phyloP scores from a whole-genome alignment of 1,284 basidiomycete genomes.

The Gymnopus androsaceus region DNA sequence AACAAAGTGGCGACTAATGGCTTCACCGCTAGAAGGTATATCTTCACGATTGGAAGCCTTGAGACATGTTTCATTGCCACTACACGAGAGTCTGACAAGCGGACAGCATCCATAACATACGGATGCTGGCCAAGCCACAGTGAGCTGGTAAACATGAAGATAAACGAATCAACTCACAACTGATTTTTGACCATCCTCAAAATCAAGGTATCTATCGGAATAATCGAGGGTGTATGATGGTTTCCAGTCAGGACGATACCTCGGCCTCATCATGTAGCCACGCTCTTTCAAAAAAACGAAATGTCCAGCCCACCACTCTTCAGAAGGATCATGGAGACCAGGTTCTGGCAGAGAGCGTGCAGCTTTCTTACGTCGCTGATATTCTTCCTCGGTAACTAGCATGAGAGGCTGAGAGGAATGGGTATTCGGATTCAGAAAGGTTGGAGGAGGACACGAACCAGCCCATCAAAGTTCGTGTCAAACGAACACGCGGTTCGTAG shows the following conservation, averaged over 20 bases:
- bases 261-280: slow-evolving; percentile 38
- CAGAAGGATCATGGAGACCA: neutral
- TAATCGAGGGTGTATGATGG: slow-evolving; percentile 28
- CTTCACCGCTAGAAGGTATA: too few relatives aligned
- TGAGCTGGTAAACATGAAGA: neutral
- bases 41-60: neutral
- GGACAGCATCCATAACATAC: slow-evolving; percentile 11
- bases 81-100: neutral
- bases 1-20: neutral
- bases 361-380: neutral
- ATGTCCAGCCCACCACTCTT: neutral
- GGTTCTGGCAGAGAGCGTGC: neutral
- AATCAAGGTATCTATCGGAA: neutral
- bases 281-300: neutral
- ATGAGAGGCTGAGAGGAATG: too few relatives aligned
- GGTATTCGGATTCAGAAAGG: too few relatives aligned
- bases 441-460: too few relatives aligned
- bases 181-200: neutral
- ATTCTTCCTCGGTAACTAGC: too few relatives aligned
- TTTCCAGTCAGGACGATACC: slow-evolving; percentile 37
- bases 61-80: slow-evolving; percentile 9
- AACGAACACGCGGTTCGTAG: too few relatives aligned
- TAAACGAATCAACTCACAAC: neutral
- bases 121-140: neutral
- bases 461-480: too few relatives aligned